Conservation (phyloP, 2,329 filamentous ascomycete species). For the Talaromyces amestolkiae region DNA sequence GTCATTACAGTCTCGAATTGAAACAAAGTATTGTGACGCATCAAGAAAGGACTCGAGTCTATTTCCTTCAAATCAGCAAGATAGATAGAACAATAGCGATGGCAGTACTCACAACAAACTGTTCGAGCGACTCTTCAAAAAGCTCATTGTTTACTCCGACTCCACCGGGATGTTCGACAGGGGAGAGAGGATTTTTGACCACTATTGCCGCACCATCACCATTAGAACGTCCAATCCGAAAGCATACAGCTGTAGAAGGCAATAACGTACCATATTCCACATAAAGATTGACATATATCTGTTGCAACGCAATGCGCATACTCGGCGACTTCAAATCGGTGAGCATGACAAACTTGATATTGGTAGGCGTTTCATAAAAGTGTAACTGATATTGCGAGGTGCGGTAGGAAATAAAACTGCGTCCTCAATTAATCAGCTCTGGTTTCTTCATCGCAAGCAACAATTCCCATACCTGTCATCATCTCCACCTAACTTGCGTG, state of each 20-base stretch:
- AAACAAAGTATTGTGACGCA: neutral
- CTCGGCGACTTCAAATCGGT: constrained; percentile 86
- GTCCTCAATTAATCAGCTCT: neutral
- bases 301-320: constrained; percentile 90
- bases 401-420: constrained; percentile 84
- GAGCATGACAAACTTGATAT: constrained; percentile 93
- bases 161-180: constrained; percentile 60
- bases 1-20: neutral
- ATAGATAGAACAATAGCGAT: neutral
- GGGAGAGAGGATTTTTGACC: constrained; percentile 63
- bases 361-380: constrained; percentile 97
- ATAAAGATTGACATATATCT: constrained; percentile 98
- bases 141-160: constrained; percentile 64
- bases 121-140: constrained; percentile 58
- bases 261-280: constrained; percentile 75
- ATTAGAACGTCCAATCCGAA: neutral
- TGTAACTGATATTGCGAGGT: constrained; percentile 97
- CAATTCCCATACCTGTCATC: constrained; percentile 64
- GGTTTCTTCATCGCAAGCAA: neutral
- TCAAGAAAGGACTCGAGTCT: constrained; percentile 18
- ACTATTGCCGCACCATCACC: constrained; percentile 37
- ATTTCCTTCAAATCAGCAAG: neutral
- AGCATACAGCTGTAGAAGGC: neutral
- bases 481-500: constrained; percentile 86
- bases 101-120: constrained; percentile 46